These are phyloP conservation scores for Russula compacta DNA, from an alignment of 768 basidiomycete genomes.

Conservation along the genomic window DNA sequence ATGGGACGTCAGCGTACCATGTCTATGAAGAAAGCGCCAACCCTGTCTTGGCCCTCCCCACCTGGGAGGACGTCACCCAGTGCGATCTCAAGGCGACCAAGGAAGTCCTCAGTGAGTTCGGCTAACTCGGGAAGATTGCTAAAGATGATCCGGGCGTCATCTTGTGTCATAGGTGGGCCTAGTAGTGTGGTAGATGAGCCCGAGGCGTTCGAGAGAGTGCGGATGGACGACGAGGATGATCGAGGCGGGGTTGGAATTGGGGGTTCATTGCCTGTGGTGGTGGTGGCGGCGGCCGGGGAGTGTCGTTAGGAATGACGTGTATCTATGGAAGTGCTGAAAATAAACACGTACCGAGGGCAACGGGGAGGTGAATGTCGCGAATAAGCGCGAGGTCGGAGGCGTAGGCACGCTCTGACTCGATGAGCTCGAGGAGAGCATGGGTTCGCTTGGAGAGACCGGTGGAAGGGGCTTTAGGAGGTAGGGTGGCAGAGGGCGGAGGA, in stretches of 20 bases:
- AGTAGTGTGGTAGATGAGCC: slow-evolving; percentile 31
- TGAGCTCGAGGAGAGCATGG: slow-evolving; percentile 68
- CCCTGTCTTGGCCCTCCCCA: slow-evolving; percentile 56
- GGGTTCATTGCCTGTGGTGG: slow-evolving; percentile 31
- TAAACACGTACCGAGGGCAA: slow-evolving; percentile 55
- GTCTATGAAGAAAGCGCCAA: slow-evolving; percentile 62
- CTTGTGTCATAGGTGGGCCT: slow-evolving; percentile 56
- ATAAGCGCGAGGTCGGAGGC: slow-evolving; percentile 77
- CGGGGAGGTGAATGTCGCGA: slow-evolving; percentile 66
- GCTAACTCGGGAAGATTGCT: slow-evolving; percentile 71
- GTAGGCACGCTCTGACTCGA: slow-evolving; percentile 74
- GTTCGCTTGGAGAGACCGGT: slow-evolving; percentile 51
- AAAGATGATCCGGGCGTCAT: slow-evolving; percentile 67
- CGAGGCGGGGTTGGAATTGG: slow-evolving; percentile 31
- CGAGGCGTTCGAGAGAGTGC: slow-evolving; percentile 44
- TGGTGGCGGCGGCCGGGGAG: not conserved
- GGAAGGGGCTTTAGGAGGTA: slow-evolving; percentile 9
- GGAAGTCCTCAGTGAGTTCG: slow-evolving; percentile 56
- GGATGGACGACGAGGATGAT: slow-evolving; percentile 39
- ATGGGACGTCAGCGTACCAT: slow-evolving; percentile 36
- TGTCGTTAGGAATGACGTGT: not conserved
- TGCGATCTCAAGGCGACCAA: slow-evolving; percentile 54
- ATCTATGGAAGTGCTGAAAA: not conserved
- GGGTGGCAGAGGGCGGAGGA: slow-evolving; percentile 13
- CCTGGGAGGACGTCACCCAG: slow-evolving; percentile 54